These are phyloP conservation scores for Phaeotremella fagi DNA, from an alignment of 768 basidiomycete species.

Conservation along the genomic window DNA sequence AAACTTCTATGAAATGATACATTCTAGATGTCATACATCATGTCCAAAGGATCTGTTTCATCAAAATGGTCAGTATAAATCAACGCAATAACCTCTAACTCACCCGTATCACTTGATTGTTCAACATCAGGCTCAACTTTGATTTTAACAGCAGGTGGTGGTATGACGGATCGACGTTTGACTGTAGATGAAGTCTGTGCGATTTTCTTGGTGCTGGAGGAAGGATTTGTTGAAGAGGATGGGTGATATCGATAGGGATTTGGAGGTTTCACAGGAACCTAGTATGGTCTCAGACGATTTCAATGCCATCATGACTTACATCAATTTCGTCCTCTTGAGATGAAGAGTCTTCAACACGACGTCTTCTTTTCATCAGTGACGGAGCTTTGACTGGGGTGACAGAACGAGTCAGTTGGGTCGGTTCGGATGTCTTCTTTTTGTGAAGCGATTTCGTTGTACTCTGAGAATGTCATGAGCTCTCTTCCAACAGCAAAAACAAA, in stretches of 20 bases:
- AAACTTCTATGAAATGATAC: background rate
- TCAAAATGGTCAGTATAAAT: no score
- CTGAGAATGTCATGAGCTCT: no score
- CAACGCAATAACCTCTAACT: background rate
- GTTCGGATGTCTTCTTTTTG: background rate
- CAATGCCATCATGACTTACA: background rate
- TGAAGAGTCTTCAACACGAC: slow-evolving; percentile 14
- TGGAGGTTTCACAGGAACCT: background rate
- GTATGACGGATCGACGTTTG: background rate
- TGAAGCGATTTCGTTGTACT: background rate
- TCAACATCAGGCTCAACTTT: background rate
- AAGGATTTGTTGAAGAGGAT: background rate
- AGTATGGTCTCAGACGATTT: background rate
- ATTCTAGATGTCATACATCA: slow-evolving; percentile 3
- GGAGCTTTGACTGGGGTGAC: background rate
- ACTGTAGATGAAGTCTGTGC: background rate
- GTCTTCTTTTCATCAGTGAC: slow-evolving; percentile 1
- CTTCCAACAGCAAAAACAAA: no score
- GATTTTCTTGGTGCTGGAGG: background rate
- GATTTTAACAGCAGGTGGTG: background rate
- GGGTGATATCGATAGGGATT: background rate
- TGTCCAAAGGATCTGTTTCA: slow-evolving; percentile 30
- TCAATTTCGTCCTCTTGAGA: background rate
- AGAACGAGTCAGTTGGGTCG: background rate
- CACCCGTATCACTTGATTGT: slow-evolving; percentile 26